phyloP scores from a whole-genome alignment of 2,329 filamentous ascomycete species.

The Chaetomium sp. region DNA sequence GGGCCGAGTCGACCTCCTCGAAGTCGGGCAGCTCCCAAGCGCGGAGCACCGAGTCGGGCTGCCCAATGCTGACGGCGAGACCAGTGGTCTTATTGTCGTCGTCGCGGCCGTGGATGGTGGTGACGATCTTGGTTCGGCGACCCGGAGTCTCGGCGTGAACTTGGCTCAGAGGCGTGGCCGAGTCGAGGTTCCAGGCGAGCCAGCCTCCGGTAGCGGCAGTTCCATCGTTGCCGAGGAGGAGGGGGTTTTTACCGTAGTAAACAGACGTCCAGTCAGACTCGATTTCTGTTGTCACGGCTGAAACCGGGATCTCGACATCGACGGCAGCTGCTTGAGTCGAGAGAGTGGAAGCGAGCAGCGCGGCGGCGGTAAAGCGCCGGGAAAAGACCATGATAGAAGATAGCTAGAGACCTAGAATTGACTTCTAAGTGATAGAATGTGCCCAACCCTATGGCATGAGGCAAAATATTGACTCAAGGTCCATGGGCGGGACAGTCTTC shows the following conservation, averaged over 20 bases:
- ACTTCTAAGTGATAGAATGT: not conserved
- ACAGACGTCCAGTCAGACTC: constrained; percentile 25
- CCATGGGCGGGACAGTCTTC: not conserved
- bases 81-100: constrained; percentile 4
- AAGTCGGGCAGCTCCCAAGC: constrained; percentile 19
- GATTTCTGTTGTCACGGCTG: constrained; percentile 11
- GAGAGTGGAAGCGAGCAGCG: constrained; percentile 8
- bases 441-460: not conserved
- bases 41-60: constrained; percentile 22
- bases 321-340: not conserved
- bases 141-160: constrained; percentile 21
- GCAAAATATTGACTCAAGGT: not conserved
- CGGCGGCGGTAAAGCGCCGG: constrained; percentile 3
- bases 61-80: constrained; percentile 22
- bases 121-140: constrained; percentile 25
- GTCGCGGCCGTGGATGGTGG: constrained; percentile 16
- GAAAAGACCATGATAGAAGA: constrained; percentile 10
- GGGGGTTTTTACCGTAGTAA: constrained; percentile 22
- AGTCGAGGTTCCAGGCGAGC: constrained; percentile 21
- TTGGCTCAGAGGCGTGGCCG: constrained; percentile 10
- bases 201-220: constrained; percentile 19
- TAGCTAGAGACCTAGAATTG: not conserved
- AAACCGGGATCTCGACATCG: constrained; percentile 18
- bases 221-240: constrained; percentile 25
- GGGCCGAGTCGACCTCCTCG: constrained; percentile 19